Percentiles rank a stretch among this genome's conserved stretches.
Conservation (phyloP, 164 flowering plant species). For the Umbellularia californica region DNA sequence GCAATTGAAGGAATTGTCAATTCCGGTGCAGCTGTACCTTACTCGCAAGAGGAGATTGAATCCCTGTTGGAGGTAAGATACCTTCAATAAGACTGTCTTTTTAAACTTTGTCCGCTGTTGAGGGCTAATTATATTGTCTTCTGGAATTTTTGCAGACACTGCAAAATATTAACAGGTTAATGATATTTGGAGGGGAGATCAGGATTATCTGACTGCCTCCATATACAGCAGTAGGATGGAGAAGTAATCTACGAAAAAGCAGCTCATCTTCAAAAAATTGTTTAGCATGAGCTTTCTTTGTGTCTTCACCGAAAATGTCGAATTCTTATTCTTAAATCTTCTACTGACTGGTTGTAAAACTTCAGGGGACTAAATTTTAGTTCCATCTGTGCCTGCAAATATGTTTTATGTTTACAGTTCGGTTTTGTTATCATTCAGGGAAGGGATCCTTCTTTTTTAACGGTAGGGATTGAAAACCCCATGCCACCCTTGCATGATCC, state of each 20-base stretch:
- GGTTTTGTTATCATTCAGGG: no score
- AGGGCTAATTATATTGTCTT: neutral
- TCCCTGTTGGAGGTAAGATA: constrained; percentile 59
- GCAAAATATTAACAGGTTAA: constrained; percentile 63
- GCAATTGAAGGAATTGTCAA: constrained; percentile 75
- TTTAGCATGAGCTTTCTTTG: no score
- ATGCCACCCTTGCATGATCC: no score
- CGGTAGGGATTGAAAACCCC: no score
- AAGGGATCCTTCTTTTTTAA: no score
- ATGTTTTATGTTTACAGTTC: no score
- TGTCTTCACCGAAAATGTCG: no score
- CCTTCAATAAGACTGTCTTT: neutral
- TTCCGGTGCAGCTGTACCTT: constrained; percentile 38
- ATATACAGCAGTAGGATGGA: neutral
- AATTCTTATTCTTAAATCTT: no score
- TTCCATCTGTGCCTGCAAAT: no score
- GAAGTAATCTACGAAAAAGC: neutral
- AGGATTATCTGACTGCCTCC: constrained; percentile 45
- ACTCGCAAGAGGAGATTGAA: constrained; percentile 56
- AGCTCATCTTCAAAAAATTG: neutral
- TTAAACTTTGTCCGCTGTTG: neutral
- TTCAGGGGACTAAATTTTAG: no score
- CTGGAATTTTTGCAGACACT: constrained; percentile 45
- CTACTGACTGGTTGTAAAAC: no score
- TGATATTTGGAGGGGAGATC: constrained; percentile 59